Percentiles rank a stretch among this genome's conserved stretches.
These are phyloP conservation scores for Penicillium sp. DNA, from an alignment of 2,329 filamentous ascomycete species.

Conservation along the genomic window DNA sequence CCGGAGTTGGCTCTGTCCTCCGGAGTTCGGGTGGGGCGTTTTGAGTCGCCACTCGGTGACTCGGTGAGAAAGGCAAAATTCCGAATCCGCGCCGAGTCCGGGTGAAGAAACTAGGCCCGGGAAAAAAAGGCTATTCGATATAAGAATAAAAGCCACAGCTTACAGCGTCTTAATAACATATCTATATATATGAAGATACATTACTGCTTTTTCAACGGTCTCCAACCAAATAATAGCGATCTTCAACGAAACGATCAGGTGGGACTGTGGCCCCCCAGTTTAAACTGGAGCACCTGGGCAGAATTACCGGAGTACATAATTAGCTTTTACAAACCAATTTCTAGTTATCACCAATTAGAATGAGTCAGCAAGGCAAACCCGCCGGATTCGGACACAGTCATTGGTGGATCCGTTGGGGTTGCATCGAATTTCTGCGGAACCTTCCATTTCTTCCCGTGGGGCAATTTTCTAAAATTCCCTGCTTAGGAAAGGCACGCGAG, in stretches of 20 bases:
- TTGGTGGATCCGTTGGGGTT: neutral
- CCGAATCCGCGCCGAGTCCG: neutral
- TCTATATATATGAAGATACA: neutral
- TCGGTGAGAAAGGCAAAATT: neutral
- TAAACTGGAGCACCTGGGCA: too few species aligned
- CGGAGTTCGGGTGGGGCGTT: neutral
- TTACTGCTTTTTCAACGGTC: too few species aligned
- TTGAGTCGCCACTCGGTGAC: slow-evolving; percentile 4
- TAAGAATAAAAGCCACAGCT: neutral
- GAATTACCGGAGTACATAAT: too few species aligned
- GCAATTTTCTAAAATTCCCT: neutral
- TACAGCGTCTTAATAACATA: neutral
- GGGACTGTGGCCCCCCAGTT: too few species aligned
- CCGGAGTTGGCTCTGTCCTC: slow-evolving; percentile 1
- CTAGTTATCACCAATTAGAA: slow-evolving; percentile 2
- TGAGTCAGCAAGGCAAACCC: slow-evolving; percentile 1
- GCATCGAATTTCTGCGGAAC: slow-evolving; percentile 6
- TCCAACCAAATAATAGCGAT: too few species aligned
- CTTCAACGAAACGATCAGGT: too few species aligned
- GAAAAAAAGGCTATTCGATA: neutral
- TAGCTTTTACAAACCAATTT: neutral
- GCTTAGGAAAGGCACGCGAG: neutral
- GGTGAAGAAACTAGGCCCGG: neutral
- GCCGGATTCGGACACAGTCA: neutral
- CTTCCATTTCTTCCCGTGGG: slow-evolving; percentile 1